Base-by-base conservation (phyloP, 1,284 basidiomycete genomes). In the Cryptococcus deneoformans region DNA sequence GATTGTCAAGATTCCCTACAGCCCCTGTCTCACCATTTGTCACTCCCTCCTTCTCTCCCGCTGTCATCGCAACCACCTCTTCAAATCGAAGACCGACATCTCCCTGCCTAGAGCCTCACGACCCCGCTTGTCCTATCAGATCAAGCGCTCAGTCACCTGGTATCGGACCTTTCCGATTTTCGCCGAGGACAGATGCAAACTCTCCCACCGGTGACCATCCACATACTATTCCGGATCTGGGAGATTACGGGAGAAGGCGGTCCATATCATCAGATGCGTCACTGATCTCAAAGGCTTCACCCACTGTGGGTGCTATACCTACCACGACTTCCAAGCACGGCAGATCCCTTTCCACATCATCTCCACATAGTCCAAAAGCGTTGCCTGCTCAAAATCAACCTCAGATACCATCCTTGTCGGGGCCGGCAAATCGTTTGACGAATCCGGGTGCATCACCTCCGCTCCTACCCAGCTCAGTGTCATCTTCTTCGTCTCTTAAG, bases 11-110 rank as follows among this genome's bases (percentile, higher is more conserved):
- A 10, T 71, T 75, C 38, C 72, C 70, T 2, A 64, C 9, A 2
- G 71, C 73, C 2, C 74, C 74, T 6, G 54, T 75, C 12, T 72
- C 70, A 2, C 74, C 74, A 2, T 76, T 73, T 50, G 62, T 68
- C 52, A 76, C 73, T 0, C 74, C 74, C 6, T 56, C 72, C 2
- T 76, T 75, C 60, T 71, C 73, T 2, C 71, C 72, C 3, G 62
- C 69, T 2, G 48, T 72, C 36, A 65, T 71, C 12, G 60, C 65
- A 6, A 52, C 45, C 37, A 48, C 54, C 2, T 20, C 52, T 5
- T 42, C 40, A 3, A 16, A 29, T 29, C 29, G 29, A 29, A 29
- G 29, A 29, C 29, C 29, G 29, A 29, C 29, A 29, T 29, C 29
- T 29, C 29, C 29, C 5, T 29, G 29, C 29, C 29, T 29, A 29